These are phyloP conservation scores for Tetrapisispora arboricola DNA, from an alignment of 805 yeast genomes.

Conservation along the genomic window DNA sequence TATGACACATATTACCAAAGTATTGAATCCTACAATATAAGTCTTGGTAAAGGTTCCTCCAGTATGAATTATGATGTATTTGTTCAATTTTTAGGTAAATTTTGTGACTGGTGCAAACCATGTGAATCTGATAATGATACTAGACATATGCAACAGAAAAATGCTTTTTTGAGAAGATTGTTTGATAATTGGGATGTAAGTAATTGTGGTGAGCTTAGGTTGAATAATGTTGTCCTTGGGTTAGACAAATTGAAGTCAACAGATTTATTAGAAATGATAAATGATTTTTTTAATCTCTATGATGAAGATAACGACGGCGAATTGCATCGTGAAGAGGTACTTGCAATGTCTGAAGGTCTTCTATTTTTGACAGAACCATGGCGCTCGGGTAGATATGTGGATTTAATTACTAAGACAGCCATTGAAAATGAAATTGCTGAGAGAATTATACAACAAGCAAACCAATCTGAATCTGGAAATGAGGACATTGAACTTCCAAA, in stretches of 20 bases:
- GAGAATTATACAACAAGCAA: constrained; percentile 33
- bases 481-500: constrained; percentile 43
- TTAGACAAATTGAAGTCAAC: constrained; percentile 56
- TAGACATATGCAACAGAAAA: constrained; percentile 24
- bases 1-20: constrained; percentile 81
- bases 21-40: constrained; percentile 51
- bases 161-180: constrained; percentile 48
- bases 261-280: constrained; percentile 69
- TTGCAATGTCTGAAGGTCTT: constrained; percentile 80
- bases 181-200: constrained; percentile 65
- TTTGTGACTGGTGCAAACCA: constrained; percentile 64
- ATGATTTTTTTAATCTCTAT: constrained; percentile 70
- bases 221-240: constrained; percentile 65
- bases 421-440: constrained; percentile 64
- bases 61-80: constrained; percentile 69
- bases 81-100: constrained; percentile 60
- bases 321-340: constrained; percentile 67
- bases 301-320: constrained; percentile 49
- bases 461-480: constrained; percentile 19
- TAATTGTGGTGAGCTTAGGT: constrained; percentile 43
- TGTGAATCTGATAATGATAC: constrained; percentile 30
- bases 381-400: constrained; percentile 62
- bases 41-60: constrained; percentile 45
- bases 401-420: constrained; percentile 48
- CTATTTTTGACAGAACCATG: constrained; percentile 76